phyloP scores from a whole-genome alignment of 1,284 basidiomycete species.

The Exsudoporus floridanus region DNA sequence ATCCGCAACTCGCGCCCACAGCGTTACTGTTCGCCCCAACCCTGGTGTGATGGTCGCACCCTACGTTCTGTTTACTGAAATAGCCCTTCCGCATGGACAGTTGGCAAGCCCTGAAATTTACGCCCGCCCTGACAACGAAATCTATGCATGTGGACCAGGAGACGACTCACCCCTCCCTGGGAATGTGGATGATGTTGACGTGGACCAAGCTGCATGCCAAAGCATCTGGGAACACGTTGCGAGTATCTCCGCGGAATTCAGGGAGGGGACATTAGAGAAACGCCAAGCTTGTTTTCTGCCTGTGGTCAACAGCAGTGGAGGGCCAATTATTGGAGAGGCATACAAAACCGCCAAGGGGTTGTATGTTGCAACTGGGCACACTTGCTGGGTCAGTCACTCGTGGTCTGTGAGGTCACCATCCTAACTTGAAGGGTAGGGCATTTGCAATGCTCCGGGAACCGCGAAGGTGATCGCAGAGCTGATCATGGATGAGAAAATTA shows the following conservation, averaged over 20 bases:
- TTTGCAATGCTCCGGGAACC: constrained; percentile 72
- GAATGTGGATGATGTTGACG: constrained; percentile 60
- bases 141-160: constrained; percentile 69
- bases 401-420: neutral
- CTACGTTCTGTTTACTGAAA: constrained; percentile 68
- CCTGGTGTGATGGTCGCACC: constrained; percentile 50
- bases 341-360: constrained; percentile 49
- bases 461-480: constrained; percentile 59
- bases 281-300: constrained; percentile 74
- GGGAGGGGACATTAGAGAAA: constrained; percentile 48
- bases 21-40: constrained; percentile 56
- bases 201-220: constrained; percentile 55
- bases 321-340: constrained; percentile 63
- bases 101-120: constrained; percentile 64
- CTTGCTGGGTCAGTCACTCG: constrained; percentile 55
- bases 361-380: constrained; percentile 66
- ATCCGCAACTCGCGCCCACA: constrained; percentile 62
- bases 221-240: constrained; percentile 52
- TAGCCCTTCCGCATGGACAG: constrained; percentile 36
- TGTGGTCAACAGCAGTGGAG: constrained; percentile 47
- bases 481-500: constrained; percentile 55
- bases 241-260: constrained; percentile 56
- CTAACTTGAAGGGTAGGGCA: constrained; percentile 47
- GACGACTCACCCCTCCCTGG: constrained; percentile 58
- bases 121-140: constrained; percentile 63